These are phyloP conservation scores for Quambalaria eucalypti DNA, from an alignment of 1,284 basidiomycete genomes.

Conservation along the genomic window DNA sequence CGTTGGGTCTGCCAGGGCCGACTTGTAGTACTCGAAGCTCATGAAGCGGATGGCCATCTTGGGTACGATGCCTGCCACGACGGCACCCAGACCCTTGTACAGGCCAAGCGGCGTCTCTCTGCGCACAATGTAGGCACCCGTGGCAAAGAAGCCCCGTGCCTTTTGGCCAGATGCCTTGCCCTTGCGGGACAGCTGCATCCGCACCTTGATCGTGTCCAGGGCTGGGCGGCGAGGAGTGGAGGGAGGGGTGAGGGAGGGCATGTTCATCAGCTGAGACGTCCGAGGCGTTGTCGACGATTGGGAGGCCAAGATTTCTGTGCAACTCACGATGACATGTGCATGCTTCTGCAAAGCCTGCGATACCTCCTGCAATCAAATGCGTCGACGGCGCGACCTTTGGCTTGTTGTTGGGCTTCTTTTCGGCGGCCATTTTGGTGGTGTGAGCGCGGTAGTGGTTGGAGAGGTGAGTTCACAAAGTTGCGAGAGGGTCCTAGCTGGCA, in stretches of 20 bases:
- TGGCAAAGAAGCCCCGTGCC: conserved; percentile 84
- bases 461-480: no score
- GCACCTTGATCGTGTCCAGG: conserved; percentile 88
- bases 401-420: conserved; percentile 21
- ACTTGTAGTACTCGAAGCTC: conserved; percentile 91
- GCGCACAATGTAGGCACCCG: conserved; percentile 76
- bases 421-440: no score
- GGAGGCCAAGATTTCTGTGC: neutral
- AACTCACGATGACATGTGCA: conserved; percentile 46
- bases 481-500: no score
- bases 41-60: conserved; percentile 99
- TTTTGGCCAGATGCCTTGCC: conserved; percentile 48
- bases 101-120: conserved; percentile 89
- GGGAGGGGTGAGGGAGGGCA: neutral
- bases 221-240: conserved; percentile 14
- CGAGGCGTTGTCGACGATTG: neutral
- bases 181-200: conserved; percentile 70
- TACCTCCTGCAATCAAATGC: conserved; percentile 46
- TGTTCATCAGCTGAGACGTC: neutral
- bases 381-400: conserved; percentile 43
- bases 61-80: conserved; percentile 82
- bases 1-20: conserved; percentile 62
- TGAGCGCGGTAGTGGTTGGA: no score
- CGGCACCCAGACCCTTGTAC: conserved; percentile 98
- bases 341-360: conserved; percentile 46